Conservation (phyloP, 805 yeast species). For the Jamesozyma piceae region DNA sequence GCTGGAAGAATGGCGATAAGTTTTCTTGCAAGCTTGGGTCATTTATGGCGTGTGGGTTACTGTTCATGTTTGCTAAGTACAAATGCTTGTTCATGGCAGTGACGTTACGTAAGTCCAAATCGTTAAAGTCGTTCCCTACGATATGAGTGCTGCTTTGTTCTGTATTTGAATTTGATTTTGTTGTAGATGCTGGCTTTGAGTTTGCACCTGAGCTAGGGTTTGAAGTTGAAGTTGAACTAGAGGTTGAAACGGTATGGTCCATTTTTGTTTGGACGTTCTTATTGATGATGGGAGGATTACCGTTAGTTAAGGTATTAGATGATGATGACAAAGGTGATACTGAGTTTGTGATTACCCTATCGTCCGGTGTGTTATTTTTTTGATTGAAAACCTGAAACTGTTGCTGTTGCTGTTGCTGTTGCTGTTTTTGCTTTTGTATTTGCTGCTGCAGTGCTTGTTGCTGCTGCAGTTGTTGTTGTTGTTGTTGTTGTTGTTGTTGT, state of each 20-base stretch:
- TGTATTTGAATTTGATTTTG: not conserved
- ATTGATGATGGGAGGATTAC: not conserved
- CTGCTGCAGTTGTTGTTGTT: not conserved
- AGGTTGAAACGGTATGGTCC: not conserved
- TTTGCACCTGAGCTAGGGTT: not conserved
- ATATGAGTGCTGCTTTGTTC: not conserved
- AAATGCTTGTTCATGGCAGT: slow-evolving; percentile 8
- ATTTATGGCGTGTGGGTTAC: slow-evolving; percentile 22
- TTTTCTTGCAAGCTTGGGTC: slow-evolving; percentile 30
- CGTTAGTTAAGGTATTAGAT: not conserved
- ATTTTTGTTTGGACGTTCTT: not conserved
- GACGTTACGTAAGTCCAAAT: slow-evolving; percentile 1
- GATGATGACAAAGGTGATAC: slow-evolving; percentile 3
- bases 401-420: not conserved
- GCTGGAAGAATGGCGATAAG: slow-evolving; percentile 36
- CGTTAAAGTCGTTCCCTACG: not conserved
- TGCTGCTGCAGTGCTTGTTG: not conserved
- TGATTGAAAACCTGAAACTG: not conserved
- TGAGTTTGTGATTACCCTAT: not conserved
- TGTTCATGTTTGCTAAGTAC: slow-evolving; percentile 11
- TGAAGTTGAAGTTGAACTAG: not conserved
- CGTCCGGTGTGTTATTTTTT: slow-evolving; percentile 1
- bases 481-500: not conserved
- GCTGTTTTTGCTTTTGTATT: not conserved
- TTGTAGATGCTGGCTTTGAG: not conserved